Percentiles rank a stretch among this genome's conserved stretches.
phyloP scores from a whole-genome alignment of 805 yeast genomes.

The Pichia nanzhaoensis region DNA sequence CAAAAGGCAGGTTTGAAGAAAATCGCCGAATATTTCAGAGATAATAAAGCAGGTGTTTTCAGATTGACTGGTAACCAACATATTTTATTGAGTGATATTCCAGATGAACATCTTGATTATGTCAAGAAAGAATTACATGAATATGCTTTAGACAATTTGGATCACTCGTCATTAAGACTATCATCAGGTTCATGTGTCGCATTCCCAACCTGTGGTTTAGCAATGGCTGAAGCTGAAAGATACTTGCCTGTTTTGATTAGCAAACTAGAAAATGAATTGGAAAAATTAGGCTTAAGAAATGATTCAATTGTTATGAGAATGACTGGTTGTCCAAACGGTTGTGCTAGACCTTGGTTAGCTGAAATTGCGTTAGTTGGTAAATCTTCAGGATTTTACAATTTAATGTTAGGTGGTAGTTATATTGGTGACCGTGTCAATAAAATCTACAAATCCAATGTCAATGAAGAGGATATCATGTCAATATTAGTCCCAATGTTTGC shows the following conservation, averaged over 20 bases:
- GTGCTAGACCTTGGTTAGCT: slow-evolving; percentile 98
- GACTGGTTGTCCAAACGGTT: slow-evolving; percentile 99
- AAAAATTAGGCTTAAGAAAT: slow-evolving; percentile 88
- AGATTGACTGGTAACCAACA: slow-evolving; percentile 96
- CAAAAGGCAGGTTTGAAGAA: slow-evolving; percentile 81
- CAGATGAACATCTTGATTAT: slow-evolving; percentile 56
- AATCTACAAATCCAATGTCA: slow-evolving; percentile 78
- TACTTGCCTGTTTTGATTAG: slow-evolving; percentile 75
- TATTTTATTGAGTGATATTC: slow-evolving; percentile 64
- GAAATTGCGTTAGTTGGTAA: slow-evolving; percentile 95
- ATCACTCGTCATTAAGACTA: slow-evolving; percentile 68
- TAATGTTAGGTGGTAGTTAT: slow-evolving; percentile 94
- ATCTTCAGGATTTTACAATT: slow-evolving; percentile 87
- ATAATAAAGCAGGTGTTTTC: slow-evolving; percentile 69
- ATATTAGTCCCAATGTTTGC: slow-evolving; percentile 81
- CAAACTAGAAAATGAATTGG: slow-evolving; percentile 79
- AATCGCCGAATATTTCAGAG: slow-evolving; percentile 63
- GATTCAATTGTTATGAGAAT: slow-evolving; percentile 94
- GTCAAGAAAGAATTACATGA: slow-evolving; percentile 60
- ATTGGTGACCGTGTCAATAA: slow-evolving; percentile 90
- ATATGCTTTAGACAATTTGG: slow-evolving; percentile 77
- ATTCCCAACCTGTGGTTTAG: slow-evolving; percentile 96
- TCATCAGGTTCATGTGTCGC: slow-evolving; percentile 97
- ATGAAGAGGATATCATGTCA: slow-evolving; percentile 79
- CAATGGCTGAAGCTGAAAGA: slow-evolving; percentile 98